Percentiles rank a stretch among this genome's conserved stretches.
Evolutionary conservation across 805 yeast genomes (phyloP).

Genomic region (Hanseniaspora taiwanica): DNA sequence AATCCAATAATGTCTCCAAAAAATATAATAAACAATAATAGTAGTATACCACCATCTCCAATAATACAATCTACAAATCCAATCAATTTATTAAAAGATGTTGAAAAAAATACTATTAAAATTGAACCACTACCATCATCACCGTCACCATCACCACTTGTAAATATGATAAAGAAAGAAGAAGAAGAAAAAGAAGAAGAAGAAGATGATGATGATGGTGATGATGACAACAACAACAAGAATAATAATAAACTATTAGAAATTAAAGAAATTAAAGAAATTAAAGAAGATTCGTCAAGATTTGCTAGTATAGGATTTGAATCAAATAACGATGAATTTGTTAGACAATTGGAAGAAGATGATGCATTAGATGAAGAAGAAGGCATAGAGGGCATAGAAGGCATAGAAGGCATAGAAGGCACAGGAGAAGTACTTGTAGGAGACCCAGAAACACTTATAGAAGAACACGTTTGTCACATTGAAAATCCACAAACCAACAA

Average conservation of each 20-base stretch:
- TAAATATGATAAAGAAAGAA: no score
- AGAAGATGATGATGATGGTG: not conserved
- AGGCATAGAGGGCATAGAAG: not conserved
- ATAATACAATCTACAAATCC: not conserved
- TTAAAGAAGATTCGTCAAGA: no score
- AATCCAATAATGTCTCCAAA: not conserved
- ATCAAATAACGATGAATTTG: no score
- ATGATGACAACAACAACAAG: not conserved
- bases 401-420: not conserved
- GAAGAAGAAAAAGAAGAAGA: not conserved
- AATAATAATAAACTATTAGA: not conserved
- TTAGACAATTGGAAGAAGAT: no score
- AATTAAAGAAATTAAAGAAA: no score
- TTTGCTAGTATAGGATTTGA: no score
- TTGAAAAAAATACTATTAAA: not conserved
- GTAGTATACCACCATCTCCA: not conserved
- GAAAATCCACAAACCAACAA: slow-evolving; percentile 17
- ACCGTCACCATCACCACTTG: not conserved
- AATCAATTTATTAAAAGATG: not conserved
- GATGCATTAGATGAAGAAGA: not conserved
- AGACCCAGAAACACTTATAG: no score
- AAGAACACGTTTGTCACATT: slow-evolving; percentile 5
- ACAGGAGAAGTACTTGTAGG: not conserved
- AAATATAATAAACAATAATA: not conserved
- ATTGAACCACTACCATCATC: not conserved